These are phyloP conservation scores for Larix sibirica DNA, from an alignment of 83 land plant species.

Conservation along the genomic window DNA sequence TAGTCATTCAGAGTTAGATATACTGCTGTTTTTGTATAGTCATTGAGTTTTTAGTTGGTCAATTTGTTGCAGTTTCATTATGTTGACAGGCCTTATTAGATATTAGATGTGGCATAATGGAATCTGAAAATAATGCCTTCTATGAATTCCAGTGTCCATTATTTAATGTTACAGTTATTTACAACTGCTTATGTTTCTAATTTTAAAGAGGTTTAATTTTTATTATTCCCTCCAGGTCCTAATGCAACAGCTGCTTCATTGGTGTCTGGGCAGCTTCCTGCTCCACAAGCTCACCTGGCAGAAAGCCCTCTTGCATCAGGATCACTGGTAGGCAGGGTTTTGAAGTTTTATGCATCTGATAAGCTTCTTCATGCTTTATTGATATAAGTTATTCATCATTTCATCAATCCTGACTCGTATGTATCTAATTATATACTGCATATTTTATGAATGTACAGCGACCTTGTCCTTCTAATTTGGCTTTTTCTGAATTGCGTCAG, in stretches of 20 bases:
- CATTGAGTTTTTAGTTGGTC: background rate
- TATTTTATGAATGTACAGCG: constrained; percentile 6
- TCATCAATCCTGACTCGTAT: background rate
- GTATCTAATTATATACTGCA: background rate
- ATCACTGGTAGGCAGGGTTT: background rate
- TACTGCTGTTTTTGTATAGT: background rate
- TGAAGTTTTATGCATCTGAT: background rate
- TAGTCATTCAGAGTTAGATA: background rate
- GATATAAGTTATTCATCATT: background rate
- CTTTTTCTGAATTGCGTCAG: background rate
- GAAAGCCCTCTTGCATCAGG: background rate
- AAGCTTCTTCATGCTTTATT: background rate
- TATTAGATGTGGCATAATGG: background rate
- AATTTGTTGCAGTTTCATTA: background rate
- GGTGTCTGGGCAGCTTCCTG: background rate
- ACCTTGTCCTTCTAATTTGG: background rate
- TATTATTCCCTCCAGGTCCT: constrained; percentile 4
- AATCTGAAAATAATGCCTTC: background rate
- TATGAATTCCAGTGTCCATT: background rate
- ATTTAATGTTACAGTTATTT: constrained; percentile 1
- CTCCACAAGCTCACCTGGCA: background rate
- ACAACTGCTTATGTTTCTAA: background rate
- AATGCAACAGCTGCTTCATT: background rate
- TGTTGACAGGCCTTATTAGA: background rate
- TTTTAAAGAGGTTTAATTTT: background rate